Conservation (phyloP, 257 asterid genomes). For the Rhazya stricta region DNA sequence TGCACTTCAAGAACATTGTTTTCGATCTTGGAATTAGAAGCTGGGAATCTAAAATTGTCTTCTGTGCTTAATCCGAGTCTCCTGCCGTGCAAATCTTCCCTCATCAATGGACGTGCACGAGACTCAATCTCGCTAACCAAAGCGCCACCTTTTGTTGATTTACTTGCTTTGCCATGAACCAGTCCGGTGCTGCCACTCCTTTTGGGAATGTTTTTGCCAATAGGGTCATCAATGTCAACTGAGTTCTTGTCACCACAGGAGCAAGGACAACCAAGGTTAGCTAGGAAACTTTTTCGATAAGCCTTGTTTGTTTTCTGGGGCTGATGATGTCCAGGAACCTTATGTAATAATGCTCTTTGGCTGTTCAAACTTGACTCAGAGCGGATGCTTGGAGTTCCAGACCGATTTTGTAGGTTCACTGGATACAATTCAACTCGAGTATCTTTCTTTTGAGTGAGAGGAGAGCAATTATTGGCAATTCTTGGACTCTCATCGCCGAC, state of each 20-base stretch:
- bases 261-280: constrained; percentile 58
- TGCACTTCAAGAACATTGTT: constrained; percentile 15
- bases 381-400: constrained; percentile 42
- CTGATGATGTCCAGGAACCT: constrained; percentile 33
- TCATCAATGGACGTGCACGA: constrained; percentile 12
- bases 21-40: constrained; percentile 20
- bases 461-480: constrained; percentile 11
- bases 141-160: constrained; percentile 4
- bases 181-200: constrained; percentile 10
- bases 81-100: constrained; percentile 20
- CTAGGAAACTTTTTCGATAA: constrained; percentile 40
- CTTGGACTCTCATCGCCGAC: constrained; percentile 21
- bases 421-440: constrained; percentile 24
- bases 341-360: constrained; percentile 42
- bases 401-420: constrained; percentile 20
- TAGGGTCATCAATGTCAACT: constrained; percentile 32
- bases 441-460: constrained; percentile 27
- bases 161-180: constrained; percentile 19
- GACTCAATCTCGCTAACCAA: constrained; percentile 6
- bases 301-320: constrained; percentile 27
- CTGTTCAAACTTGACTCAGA: constrained; percentile 66
- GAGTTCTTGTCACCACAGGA: constrained; percentile 50
- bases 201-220: constrained; percentile 17
- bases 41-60: constrained; percentile 26
- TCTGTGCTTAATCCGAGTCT: constrained; percentile 15